Evolutionary conservation across 2,329 filamentous ascomycete genomes (phyloP), one percentile per base, ranked within the genome.

Genomic region (Cladosporium sp.): DNA sequence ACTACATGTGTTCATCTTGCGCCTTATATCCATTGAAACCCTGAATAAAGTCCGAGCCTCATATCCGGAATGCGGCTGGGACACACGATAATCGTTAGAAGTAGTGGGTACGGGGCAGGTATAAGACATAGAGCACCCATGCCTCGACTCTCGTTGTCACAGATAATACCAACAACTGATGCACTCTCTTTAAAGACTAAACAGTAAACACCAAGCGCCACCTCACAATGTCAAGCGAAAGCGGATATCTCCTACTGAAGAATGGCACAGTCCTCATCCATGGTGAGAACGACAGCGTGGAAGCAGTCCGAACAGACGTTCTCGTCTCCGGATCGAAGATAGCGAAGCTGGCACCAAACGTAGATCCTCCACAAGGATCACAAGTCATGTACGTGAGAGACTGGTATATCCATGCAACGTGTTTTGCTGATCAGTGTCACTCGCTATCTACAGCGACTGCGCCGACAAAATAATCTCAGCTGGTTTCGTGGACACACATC

Each of bases 401-500:
- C 8, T 2, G 5, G 11, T 14, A n/a, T 32, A 10, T 32, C 18
- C 16, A 6, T 28, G 2, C 10, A 5, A 54, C 14, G 6, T 11
- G 3, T 30, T 28, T 11, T n/a, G 11, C 51, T 54, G 28, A 54
- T 18, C 3, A 18, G 2, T 21, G 26, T 28, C 18, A 21, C 21
- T 32, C 18, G 49, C 26, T 10, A 5, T 10, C 11, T 21, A n/a
- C 28, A 54, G 51, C 28, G 78, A 84, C 66, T 81, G 78, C 57
- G 70, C 71, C 0, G 73, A 70, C 67, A 79, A 78, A 66, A 74
- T 81, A 25, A 69, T 81, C 43, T 78, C 74, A 1, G 79, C 80
- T 0, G 80, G 80, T 2, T 81, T 82, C 68, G 72, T 82, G 56
- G 79, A 81, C 67, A 79, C 79, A 1, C 80, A 81, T 58, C 76